These are phyloP conservation scores for Penicillium sp. DNA, from an alignment of 2,329 filamentous ascomycete species.

Conservation along the genomic window DNA sequence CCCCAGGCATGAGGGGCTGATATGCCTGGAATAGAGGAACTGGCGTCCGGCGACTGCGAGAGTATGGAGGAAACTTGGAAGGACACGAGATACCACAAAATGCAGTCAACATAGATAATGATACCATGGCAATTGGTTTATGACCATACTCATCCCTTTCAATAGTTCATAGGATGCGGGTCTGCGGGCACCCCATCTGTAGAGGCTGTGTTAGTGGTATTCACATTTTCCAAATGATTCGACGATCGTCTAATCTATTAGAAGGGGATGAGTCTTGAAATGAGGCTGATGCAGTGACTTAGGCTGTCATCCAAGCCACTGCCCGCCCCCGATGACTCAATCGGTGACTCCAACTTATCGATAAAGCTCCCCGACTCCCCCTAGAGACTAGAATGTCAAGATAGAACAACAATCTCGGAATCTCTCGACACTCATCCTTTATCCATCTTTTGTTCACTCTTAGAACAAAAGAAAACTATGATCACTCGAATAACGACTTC, in stretches of 20 bases:
- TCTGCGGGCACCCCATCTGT: not conserved
- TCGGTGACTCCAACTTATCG: conserved; percentile 29
- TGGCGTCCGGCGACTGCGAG: conserved; percentile 19
- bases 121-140: conserved; percentile 22
- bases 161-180: not conserved
- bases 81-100: conserved; percentile 20
- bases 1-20: conserved; percentile 50
- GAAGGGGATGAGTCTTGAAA: not conserved
- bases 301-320: not conserved
- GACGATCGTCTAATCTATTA: not conserved
- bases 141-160: conserved; percentile 4
- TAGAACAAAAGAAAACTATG: conserved; percentile 32
- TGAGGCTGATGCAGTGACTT: not conserved
- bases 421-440: not conserved
- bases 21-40: conserved; percentile 15
- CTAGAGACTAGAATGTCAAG: not conserved
- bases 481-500: conserved; percentile 44
- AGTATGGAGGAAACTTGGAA: conserved; percentile 8
- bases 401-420: not conserved
- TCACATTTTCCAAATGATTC: conserved; percentile 7
- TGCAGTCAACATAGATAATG: conserved; percentile 22
- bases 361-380: conserved; percentile 28
- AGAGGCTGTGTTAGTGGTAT: conserved; percentile 1
- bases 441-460: not conserved
- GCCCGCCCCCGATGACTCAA: conserved; percentile 25